Base-by-base conservation (phyloP, 352 stramenopile species). In the Phytophthora nicotianae region DNA sequence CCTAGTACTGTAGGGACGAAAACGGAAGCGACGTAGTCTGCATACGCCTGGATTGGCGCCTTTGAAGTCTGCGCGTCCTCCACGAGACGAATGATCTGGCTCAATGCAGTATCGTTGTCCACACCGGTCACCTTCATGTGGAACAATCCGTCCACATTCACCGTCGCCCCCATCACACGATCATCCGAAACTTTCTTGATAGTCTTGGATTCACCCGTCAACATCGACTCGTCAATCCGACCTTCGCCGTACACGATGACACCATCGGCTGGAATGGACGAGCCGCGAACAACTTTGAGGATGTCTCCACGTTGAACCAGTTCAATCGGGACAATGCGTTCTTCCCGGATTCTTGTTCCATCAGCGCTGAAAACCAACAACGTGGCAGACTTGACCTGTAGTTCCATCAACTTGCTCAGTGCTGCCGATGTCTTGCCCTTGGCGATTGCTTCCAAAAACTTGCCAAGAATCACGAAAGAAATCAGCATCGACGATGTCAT, bases 401-500 rank as follows among this genome's bases (percentile, higher is more conserved):
- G 74, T 52, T 98, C 91, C 61, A 99, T 93, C 27, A 99, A 79
- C 50, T 97, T 96, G 46, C 90, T 95, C 40, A 99, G 77, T 5
- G 98, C 97, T 56, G 97, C 84, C 3, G 85, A 97, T 10, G 97
- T 99, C 46, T 94, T 90, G 0, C 88, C 88, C 70, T 98, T 98
- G 0, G 95, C 95, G 58, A 96, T 90, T 0, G 88, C 79, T 70
- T 99, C 95, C 46, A 99, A 75, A 68, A 93, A 99, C 74, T 99
- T 99, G 48, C 98, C 98, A 3, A 99, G 52, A 16, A 99, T 79
- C 27, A 99, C 97, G 65, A 99, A 99, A 16, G 96, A 90, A 55
- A 99, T 91, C 21, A 99, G 80, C 78, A 99, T 97, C 2, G 97
- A 89, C n/a, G 93, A 96, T 4, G 97, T 99, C 83, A 99, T 98